Conservation (phyloP, 2,329 filamentous ascomycete genomes). For the Huntiella omanensis region DNA sequence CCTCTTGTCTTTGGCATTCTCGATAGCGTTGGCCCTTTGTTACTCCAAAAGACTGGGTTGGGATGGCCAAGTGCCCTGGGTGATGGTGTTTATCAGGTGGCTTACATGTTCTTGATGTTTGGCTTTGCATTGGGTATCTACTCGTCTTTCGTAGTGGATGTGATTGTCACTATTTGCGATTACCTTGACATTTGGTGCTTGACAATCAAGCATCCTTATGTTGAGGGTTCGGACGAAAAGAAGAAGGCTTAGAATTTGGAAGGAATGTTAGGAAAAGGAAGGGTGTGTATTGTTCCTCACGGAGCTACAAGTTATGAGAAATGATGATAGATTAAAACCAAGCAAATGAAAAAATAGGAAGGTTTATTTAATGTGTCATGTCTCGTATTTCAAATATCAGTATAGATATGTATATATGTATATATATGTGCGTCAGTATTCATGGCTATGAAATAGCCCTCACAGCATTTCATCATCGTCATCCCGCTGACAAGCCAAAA, state of each 20-base stretch:
- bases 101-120: constrained; percentile 75
- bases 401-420: neutral
- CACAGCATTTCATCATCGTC: constrained; percentile 55
- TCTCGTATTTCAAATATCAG: too few relatives aligned
- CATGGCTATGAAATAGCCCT: constrained; percentile 4
- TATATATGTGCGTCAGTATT: neutral
- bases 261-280: neutral
- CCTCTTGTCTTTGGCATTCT: constrained; percentile 62
- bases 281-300: neutral
- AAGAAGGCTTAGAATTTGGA: constrained; percentile 17
- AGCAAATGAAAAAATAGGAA: neutral
- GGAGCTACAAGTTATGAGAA: too few relatives aligned
- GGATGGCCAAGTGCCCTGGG: constrained; percentile 66
- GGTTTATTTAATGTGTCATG: neutral
- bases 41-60: constrained; percentile 34
- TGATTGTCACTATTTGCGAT: constrained; percentile 94
- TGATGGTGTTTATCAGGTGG: constrained; percentile 66
- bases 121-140: constrained; percentile 80
- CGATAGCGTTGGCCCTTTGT: constrained; percentile 57
- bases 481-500: constrained; percentile 58
- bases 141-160: constrained; percentile 89
- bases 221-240: constrained; percentile 23
- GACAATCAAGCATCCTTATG: constrained; percentile 73
- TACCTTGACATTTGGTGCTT: constrained; percentile 97
- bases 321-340: neutral